Evolutionary conservation across 1,284 basidiomycete genomes (phyloP), one percentile per base, ranked within the genome.

Genomic region (Flammula alnicola): DNA sequence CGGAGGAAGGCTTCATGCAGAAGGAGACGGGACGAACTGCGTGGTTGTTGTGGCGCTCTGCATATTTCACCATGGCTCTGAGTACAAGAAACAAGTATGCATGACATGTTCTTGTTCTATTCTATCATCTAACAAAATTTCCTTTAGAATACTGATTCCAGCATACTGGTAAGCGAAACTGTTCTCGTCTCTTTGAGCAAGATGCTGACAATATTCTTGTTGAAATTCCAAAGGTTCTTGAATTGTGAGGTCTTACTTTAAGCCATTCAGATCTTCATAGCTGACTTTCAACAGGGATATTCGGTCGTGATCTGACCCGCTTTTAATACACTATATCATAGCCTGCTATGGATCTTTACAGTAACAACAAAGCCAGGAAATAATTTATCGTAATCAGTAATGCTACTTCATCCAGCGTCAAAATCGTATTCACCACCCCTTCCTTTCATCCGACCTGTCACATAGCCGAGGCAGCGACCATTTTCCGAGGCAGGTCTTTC

Each of bases 11-110:
- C 5, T 79, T 81, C 45, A 77, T 86, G 65, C 73, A 76, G 32
- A 85, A 83, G 62, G 81, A 87, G 62, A 77, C 84, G 27, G 90
- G 89, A 19, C 73, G 81, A 54, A 51, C 86, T 30, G 88, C 89
- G n/a, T 92, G 87, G 86, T 70, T 91, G 20, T 70, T 90, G 31
- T 91, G 90, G 90, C 74, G 88, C 49, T 85, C 83, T 19, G 89
- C 90, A 2, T 91, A 93, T 68, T 87, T 89, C 61, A 88, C 86
- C 4, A 84, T 85, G 78, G 86, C 88, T 2, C 72, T 95, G 55
- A 88, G 86, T 58, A 64, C 81, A 64, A 73, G 89, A 63, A 95
- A 94, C 67, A 88, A 87, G 81, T 83, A 55, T 52, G 73, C 71
- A 23, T 1, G n/a, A 40, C 47, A 14, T 35, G 33, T 14, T 44